phyloP scores from a whole-genome alignment of 2,329 filamentous ascomycete species.

The Polychaeton citri region DNA sequence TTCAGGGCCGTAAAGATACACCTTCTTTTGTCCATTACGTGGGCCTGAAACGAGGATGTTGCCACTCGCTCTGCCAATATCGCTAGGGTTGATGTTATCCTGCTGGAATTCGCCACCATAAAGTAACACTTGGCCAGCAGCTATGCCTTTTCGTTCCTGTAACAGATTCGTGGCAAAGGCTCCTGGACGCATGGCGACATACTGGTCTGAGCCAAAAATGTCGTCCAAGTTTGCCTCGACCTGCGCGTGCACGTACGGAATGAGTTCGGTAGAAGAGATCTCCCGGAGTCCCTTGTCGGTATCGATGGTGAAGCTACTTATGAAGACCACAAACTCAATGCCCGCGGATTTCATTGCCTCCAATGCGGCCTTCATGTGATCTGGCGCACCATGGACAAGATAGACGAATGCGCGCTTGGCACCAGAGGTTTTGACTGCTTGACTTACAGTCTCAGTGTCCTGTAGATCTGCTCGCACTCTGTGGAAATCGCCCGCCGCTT shows the following conservation, averaged over 20 bases:
- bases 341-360: conserved; percentile 33
- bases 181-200: conserved; percentile 29
- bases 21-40: conserved; percentile 14
- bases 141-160: conserved; percentile 17
- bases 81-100: conserved; percentile 30
- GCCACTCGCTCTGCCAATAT: conserved; percentile 37
- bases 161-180: conserved; percentile 33
- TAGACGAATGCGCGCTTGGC: conserved; percentile 40
- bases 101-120: conserved; percentile 16
- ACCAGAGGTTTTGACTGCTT: conserved; percentile 28
- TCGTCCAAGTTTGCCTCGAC: conserved; percentile 32
- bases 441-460: conserved; percentile 25
- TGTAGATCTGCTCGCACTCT: conserved; percentile 37
- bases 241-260: conserved; percentile 30
- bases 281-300: conserved; percentile 7
- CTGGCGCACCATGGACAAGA: conserved; percentile 16
- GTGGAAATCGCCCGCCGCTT: conserved; percentile 22
- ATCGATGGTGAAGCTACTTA: conserved; percentile 27
- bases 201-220: conserved; percentile 27
- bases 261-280: conserved; percentile 18
- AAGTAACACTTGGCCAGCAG: conserved; percentile 20
- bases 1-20: conserved; percentile 27
- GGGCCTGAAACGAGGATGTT: conserved; percentile 24
- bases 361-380: conserved; percentile 29
- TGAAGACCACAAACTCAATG: conserved; percentile 33